Evolutionary conservation across 768 basidiomycete genomes (phyloP).

Genomic region (Hypsizygus marmoreus): DNA sequence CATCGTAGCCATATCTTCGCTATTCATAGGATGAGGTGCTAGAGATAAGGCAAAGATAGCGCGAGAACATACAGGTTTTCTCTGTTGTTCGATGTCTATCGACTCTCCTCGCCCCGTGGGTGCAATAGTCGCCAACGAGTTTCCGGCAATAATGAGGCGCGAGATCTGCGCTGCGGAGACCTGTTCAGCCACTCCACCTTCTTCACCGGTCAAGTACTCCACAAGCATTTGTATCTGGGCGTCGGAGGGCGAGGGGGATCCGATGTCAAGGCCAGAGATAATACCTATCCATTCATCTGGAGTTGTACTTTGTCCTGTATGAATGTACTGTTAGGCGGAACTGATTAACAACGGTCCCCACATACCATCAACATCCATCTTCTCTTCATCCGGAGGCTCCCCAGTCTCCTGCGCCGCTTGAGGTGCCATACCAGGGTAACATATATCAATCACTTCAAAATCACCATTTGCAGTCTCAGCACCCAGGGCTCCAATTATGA

Average conservation of each 20-base stretch:
- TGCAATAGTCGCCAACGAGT: conserved; percentile 67
- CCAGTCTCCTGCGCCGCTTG: conserved; percentile 40
- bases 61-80: conserved; percentile 53
- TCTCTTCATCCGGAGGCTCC: conserved; percentile 26
- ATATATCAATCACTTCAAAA: conserved; percentile 91
- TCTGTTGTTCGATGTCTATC: conserved; percentile 39
- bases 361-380: conserved; percentile 76
- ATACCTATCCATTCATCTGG: conserved; percentile 81
- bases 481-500: conserved; percentile 88
- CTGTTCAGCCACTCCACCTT: conserved; percentile 69
- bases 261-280: conserved; percentile 84
- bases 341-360: conserved; percentile 12
- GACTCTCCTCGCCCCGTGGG: conserved; percentile 33
- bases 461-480: conserved; percentile 88
- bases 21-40: conserved; percentile 27
- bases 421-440: conserved; percentile 81
- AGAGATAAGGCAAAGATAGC: neutral
- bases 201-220: conserved; percentile 88
- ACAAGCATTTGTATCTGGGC: conserved; percentile 83
- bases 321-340: conserved; percentile 3
- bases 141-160: conserved; percentile 86
- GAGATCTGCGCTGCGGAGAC: conserved; percentile 70
- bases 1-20: conserved; percentile 70
- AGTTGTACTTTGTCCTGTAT: conserved; percentile 12
- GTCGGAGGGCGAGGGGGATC: conserved; percentile 60